phyloP scores from a whole-genome alignment of 495 filamentous ascomycete genomes.

The Xylaria bambusicola region DNA sequence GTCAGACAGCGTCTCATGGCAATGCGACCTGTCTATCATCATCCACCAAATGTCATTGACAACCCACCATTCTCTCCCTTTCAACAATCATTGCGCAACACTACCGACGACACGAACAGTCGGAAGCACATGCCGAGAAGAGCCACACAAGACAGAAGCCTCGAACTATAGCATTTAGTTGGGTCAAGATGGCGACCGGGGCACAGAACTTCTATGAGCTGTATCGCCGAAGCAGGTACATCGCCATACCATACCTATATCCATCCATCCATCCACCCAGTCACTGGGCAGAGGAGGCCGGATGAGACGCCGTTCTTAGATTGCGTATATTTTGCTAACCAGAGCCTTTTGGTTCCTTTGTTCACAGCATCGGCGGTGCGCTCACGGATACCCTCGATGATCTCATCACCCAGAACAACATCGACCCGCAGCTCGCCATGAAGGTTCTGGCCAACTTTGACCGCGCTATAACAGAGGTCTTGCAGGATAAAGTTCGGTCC shows the following conservation, averaged over 20 bases:
- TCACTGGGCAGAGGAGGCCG: too few species aligned
- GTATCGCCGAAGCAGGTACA: conserved; percentile 94
- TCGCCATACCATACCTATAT: conserved; percentile 16
- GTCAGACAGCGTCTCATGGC: background rate
- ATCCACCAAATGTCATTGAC: background rate
- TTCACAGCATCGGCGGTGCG: conserved; percentile 77
- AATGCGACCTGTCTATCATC: background rate
- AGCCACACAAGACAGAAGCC: background rate
- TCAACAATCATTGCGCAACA: conserved; percentile 19
- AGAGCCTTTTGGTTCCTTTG: conserved; percentile 22
- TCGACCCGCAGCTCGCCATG: conserved; percentile 98
- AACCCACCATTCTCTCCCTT: conserved; percentile 2
- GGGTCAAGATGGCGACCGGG: conserved; percentile 31
- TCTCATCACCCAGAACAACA: conserved; percentile 85
- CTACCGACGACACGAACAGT: background rate
- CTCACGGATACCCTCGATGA: conserved; percentile 97
- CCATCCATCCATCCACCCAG: too few species aligned
- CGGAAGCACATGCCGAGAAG: background rate
- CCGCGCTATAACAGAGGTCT: conserved; percentile 79
- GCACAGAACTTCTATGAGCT: conserved; percentile 81
- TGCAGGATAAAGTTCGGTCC: conserved; percentile 88
- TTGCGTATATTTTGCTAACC: conserved; percentile 19
- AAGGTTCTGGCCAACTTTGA: conserved; percentile 95
- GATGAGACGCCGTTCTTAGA: background rate
- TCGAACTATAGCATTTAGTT: background rate